Percentiles rank a stretch among this genome's conserved stretches.
These are phyloP conservation scores for Mucuna pruriens DNA, from an alignment of 306 rosid genomes.

Conservation along the genomic window DNA sequence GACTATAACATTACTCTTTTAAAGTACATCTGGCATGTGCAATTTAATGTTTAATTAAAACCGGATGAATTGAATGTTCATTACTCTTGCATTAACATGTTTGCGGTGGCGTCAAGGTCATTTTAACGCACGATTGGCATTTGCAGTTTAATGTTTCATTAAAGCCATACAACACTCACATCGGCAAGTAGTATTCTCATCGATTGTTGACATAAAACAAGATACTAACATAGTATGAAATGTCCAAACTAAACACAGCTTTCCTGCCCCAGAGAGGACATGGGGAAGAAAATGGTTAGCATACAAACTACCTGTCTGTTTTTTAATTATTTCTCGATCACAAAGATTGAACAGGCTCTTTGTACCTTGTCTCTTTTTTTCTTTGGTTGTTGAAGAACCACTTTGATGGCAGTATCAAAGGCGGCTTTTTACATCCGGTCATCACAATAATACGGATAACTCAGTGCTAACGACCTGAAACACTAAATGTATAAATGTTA, in stretches of 20 bases:
- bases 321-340: no score
- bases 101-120: constrained; percentile 23
- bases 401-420: background rate
- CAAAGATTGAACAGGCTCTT: no score
- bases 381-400: background rate
- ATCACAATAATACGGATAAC: background rate
- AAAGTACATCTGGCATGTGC: constrained; percentile 30
- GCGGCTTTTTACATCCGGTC: background rate
- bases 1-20: background rate
- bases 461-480: background rate
- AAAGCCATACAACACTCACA: constrained; percentile 1
- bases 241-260: background rate
- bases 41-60: constrained; percentile 18
- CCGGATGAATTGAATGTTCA: background rate
- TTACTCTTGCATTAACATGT: background rate
- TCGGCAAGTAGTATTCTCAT: background rate
- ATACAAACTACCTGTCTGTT: no score
- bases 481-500: background rate
- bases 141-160: constrained; percentile 18
- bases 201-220: background rate
- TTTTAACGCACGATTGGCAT: constrained; percentile 21
- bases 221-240: background rate
- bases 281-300: background rate
- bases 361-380: no score
- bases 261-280: background rate